Evolutionary conservation across 371 early-diverging fungal genomes (phyloP).

Genomic region (Mucor velutinosus): DNA sequence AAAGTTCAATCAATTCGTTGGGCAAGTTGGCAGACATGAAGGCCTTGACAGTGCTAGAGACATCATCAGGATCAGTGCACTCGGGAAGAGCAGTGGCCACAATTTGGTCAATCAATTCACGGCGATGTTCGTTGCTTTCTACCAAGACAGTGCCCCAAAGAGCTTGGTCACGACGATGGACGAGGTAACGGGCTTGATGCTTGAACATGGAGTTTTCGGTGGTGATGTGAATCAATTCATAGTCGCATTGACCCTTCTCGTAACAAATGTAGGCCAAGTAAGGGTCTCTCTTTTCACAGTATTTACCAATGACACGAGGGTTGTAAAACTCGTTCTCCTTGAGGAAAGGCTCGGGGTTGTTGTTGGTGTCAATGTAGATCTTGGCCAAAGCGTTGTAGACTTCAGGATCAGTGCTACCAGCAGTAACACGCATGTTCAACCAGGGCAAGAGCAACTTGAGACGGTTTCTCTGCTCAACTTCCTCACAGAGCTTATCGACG

Average conservation of each 20-base stretch:
- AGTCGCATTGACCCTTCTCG: conserved; percentile 93
- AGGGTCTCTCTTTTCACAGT: conserved; percentile 98
- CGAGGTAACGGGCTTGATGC: conserved; percentile 96
- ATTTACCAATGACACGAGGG: conserved; percentile 89
- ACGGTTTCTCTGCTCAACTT: conserved; percentile 96
- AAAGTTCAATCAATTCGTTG: conserved; percentile 92
- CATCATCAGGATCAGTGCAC: conserved; percentile 95
- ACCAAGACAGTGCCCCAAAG: conserved; percentile 88
- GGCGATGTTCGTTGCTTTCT: conserved; percentile 79
- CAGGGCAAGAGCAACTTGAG: conserved; percentile 93
- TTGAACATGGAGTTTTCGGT: conserved; percentile 98
- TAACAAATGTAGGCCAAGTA: conserved; percentile 95
- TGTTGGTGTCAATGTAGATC: conserved; percentile 98
- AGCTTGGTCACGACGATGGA: conserved; percentile 82
- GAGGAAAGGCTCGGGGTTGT: conserved; percentile 95
- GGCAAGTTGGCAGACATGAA: conserved; percentile 97
- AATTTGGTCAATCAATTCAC: conserved; percentile 92
- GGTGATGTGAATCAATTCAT: conserved; percentile 90
- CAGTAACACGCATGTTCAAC: conserved; percentile 86
- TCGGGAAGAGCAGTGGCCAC: conserved; percentile 92
- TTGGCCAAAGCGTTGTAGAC: conserved; percentile 97
- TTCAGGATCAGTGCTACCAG: conserved; percentile 83
- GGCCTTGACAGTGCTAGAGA: conserved; percentile 95
- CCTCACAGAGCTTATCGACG: conserved; percentile 86
- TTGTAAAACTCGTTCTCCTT: conserved; percentile 92